Conservation (phyloP, 1,139 yeast species). For the Kodamaea suecica region DNA sequence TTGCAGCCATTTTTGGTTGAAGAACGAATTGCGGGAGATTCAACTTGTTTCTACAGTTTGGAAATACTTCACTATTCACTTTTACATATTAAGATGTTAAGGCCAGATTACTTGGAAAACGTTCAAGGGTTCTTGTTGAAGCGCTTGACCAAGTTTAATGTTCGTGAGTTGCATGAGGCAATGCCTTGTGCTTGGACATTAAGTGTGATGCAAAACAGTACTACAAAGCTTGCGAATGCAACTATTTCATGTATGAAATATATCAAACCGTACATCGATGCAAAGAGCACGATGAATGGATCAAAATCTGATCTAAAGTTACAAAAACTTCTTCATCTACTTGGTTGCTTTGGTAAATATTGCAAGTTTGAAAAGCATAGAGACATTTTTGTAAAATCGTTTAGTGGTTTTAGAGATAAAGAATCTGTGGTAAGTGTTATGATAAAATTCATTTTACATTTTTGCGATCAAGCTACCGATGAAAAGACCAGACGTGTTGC, state of each 20-base stretch:
- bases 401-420: constrained; percentile 42
- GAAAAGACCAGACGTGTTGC: constrained; percentile 46
- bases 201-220: constrained; percentile 44
- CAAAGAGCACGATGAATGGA: constrained; percentile 15
- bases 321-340: constrained; percentile 54
- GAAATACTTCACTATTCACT: constrained; percentile 52
- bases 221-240: constrained; percentile 53
- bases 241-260: constrained; percentile 56
- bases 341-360: constrained; percentile 69
- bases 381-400: constrained; percentile 36
- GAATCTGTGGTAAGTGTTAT: constrained; percentile 57
- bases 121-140: constrained; percentile 53
- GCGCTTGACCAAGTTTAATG: constrained; percentile 56
- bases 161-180: constrained; percentile 62
- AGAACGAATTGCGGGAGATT: constrained; percentile 35
- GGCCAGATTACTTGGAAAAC: constrained; percentile 48
- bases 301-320: constrained; percentile 42
- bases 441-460: constrained; percentile 52
- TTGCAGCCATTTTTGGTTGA: constrained; percentile 59
- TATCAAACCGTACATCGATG: constrained; percentile 41
- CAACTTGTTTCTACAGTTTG: constrained; percentile 46
- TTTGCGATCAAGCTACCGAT: constrained; percentile 34
- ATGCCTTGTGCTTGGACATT: constrained; percentile 64
- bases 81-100: constrained; percentile 40
- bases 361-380: constrained; percentile 55